A percentile compares a stretch with the other conserved stretches of the same genome.
These are phyloP conservation scores for Trametes polyzona DNA, from an alignment of 1,284 basidiomycete genomes.

Conservation along the genomic window DNA sequence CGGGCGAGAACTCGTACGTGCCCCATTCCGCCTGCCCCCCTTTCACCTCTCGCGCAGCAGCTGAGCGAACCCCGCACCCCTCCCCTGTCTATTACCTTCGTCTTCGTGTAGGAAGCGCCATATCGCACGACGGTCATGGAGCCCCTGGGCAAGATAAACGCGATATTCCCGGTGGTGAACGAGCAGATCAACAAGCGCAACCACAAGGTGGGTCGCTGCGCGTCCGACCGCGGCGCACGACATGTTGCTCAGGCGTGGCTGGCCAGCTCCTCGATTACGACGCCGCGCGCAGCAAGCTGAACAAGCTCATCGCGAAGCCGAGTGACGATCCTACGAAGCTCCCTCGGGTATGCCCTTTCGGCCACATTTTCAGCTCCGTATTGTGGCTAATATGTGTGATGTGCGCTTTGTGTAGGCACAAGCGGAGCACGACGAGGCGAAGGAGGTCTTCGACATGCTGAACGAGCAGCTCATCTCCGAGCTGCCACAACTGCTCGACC, in stretches of 20 bases:
- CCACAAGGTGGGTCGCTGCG: slow-evolving; percentile 78
- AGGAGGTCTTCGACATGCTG: slow-evolving; percentile 91
- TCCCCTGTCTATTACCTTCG: neutral
- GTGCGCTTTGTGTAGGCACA: slow-evolving; percentile 67
- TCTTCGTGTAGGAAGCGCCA: slow-evolving; percentile 75
- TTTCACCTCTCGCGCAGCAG: neutral
- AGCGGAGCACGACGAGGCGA: slow-evolving; percentile 92
- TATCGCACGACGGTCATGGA: slow-evolving; percentile 96
- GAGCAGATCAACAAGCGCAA: slow-evolving; percentile 94
- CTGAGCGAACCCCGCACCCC: neutral
- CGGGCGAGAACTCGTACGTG: slow-evolving; percentile 80
- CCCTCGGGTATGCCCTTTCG: slow-evolving; percentile 63
- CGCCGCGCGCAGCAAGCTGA: slow-evolving; percentile 84
- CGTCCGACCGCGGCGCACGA: neutral
- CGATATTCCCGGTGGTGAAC: slow-evolving; percentile 94
- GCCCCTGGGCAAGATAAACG: slow-evolving; percentile 94
- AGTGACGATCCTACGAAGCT: slow-evolving; percentile 92
- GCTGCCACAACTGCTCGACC: slow-evolving; percentile 90
- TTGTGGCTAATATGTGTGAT: neutral
- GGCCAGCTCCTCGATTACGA: slow-evolving; percentile 94
- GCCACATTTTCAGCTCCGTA: neutral
- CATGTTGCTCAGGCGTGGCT: slow-evolving; percentile 6
- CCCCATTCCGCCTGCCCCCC: neutral
- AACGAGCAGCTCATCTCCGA: slow-evolving; percentile 93
- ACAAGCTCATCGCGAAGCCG: slow-evolving; percentile 93